A percentile compares a stretch with the other conserved stretches of the same genome.
These are phyloP conservation scores for Pseudomassariella vexata DNA, from an alignment of 2,329 filamentous ascomycete genomes.

Conservation along the genomic window DNA sequence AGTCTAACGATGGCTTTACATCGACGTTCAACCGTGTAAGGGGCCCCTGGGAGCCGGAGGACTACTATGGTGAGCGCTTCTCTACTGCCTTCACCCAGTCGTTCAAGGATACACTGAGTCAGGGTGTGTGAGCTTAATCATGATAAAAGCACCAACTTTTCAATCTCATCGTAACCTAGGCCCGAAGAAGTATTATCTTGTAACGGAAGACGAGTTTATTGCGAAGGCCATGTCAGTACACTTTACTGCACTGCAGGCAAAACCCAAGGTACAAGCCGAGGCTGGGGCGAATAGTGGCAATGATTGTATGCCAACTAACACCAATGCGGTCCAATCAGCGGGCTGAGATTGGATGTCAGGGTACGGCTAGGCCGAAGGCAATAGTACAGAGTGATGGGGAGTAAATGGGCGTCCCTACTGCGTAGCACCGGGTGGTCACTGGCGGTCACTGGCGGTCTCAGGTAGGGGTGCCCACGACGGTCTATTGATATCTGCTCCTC, in stretches of 20 bases:
- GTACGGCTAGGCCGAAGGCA: no score
- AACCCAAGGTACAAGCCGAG: background rate
- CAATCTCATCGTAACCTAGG: no score
- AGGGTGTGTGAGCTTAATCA: no score
- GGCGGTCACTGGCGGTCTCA: no score
- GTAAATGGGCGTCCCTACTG: no score
- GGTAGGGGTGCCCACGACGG: no score
- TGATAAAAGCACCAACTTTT: no score
- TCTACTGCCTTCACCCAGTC: conserved; percentile 61
- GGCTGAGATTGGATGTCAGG: no score
- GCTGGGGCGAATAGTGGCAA: background rate
- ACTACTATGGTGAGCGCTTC: conserved; percentile 52
- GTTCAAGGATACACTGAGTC: conserved; percentile 47
- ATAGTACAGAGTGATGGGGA: no score
- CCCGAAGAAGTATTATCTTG: conserved; percentile 51
- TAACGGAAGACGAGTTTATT: conserved; percentile 56
- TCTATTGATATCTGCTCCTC: no score
- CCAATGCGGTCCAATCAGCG: no score
- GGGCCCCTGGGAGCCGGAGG: conserved; percentile 43
- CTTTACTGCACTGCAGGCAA: conserved; percentile 5
- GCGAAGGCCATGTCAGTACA: conserved; percentile 33
- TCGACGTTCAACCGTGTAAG: conserved; percentile 58
- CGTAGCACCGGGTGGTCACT: no score
- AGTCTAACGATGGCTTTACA: conserved; percentile 61
- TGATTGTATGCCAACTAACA: background rate